Percentiles rank a stretch among this genome's conserved stretches.
These are phyloP conservation scores for Nyctanthes arbortristis DNA, from an alignment of 257 asterid species.

Conservation along the genomic window DNA sequence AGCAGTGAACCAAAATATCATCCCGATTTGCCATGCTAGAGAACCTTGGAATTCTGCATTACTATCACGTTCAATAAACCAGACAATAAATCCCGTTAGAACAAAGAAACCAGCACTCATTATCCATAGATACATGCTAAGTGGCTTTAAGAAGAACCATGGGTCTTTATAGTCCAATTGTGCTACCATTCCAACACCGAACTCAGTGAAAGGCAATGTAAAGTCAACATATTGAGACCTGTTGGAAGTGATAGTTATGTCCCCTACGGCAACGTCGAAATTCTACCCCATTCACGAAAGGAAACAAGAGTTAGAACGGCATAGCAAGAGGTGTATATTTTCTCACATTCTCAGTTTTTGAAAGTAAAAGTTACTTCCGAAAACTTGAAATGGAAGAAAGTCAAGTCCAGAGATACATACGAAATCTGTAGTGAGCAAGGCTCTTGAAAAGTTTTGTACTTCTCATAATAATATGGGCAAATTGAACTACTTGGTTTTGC, in stretches of 20 bases:
- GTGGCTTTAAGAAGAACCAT: slow-evolving; percentile 50
- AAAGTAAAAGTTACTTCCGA: neutral
- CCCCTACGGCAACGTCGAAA: slow-evolving; percentile 45
- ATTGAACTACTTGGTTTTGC: neutral
- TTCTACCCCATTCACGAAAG: slow-evolving; percentile 26
- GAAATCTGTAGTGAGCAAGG: too few relatives aligned
- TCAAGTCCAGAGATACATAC: neutral
- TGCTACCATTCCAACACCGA: slow-evolving; percentile 35
- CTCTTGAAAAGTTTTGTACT: neutral
- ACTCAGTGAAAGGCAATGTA: slow-evolving; percentile 44
- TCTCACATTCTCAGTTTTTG: too few relatives aligned
- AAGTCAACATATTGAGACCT: too few relatives aligned
- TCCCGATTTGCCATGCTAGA: slow-evolving; percentile 34
- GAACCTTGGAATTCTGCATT: slow-evolving; percentile 48
- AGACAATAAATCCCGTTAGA: too few relatives aligned
- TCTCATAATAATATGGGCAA: neutral
- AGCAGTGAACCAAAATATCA: slow-evolving; percentile 36
- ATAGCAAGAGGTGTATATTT: too few relatives aligned
- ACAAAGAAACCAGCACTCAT: too few relatives aligned
- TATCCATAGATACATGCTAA: slow-evolving; percentile 37
- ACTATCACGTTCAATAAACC: slow-evolving; percentile 43
- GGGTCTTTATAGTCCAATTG: slow-evolving; percentile 23
- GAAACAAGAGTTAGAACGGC: slow-evolving; percentile 7
- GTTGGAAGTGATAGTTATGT: too few relatives aligned
- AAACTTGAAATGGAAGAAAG: slow-evolving; percentile 1